Conservation (phyloP, 2,329 filamentous ascomycete genomes). For the Arthroderma uncinatum region DNA sequence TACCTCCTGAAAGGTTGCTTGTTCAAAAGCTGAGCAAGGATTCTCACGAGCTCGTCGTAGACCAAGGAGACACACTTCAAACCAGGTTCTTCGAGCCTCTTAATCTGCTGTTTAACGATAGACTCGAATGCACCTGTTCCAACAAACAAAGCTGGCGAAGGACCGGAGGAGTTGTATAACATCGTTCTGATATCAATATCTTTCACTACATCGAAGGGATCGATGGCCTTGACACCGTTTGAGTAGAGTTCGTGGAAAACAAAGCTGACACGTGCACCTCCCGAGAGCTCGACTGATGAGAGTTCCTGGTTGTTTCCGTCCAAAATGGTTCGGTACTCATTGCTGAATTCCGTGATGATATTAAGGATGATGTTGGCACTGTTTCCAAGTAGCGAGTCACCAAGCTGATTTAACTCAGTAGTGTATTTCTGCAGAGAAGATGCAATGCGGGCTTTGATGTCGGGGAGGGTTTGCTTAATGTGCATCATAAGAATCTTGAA, state of each 20-base stretch:
- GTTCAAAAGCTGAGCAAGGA: conserved; percentile 75
- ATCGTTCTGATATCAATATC: conserved; percentile 95
- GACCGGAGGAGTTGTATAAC: conserved; percentile 97
- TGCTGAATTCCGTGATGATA: conserved; percentile 97
- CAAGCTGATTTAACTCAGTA: conserved; percentile 67
- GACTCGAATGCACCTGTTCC: conserved; percentile 97
- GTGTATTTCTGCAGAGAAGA: conserved; percentile 87
- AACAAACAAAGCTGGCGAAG: conserved; percentile 90
- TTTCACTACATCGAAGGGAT: conserved; percentile 95
- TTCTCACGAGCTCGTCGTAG: conserved; percentile 93
- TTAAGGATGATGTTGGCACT: conserved; percentile 93
- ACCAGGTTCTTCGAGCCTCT: conserved; percentile 87
- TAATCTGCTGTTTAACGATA: conserved; percentile 98
- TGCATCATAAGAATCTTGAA: conserved; percentile 94
- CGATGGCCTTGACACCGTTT: conserved; percentile 93
- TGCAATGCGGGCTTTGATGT: conserved; percentile 96
- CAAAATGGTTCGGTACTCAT: conserved; percentile 90
- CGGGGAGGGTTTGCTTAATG: conserved; percentile 97
- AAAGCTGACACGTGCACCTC: conserved; percentile 95
- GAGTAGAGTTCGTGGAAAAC: conserved; percentile 98
- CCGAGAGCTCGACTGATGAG: conserved; percentile 86
- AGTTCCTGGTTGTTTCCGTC: conserved; percentile 96
- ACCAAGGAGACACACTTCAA: conserved; percentile 95
- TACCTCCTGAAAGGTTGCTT: conserved; percentile 90
- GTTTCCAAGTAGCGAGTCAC: conserved; percentile 91